Evolutionary conservation across 768 basidiomycete species (phyloP), one percentile per base, ranked within the genome.

Genomic region (Hericium coralloides): DNA sequence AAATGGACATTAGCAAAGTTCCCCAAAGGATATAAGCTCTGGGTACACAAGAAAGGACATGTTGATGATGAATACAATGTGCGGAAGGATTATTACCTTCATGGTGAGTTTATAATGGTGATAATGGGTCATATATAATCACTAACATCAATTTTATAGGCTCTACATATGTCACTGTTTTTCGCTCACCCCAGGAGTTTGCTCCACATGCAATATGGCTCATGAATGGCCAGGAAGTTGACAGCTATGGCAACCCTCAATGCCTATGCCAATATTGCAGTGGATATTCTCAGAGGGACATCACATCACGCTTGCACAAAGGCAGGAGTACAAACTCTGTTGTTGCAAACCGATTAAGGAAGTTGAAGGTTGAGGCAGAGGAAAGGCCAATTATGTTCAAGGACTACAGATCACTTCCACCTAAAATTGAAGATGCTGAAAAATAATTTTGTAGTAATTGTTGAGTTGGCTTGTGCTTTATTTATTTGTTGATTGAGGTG

Each of bases 201-300:
- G 61, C 52, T 25, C 52, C 50, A 3, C 61, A 62, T 17, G 61
- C 61, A 3, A 60, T 62, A 17, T 62, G 61, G 61, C 61, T 62
- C 23, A 49, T 49, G 49, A 23, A 49, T n/a, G 49, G 49, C 23
- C 15, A 15, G 23, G 23, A 49, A 23, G 23, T 7, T 15, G 15
- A 49, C 49, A 20, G 18, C n/a, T 4, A 14, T 23, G 22, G 49
- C 49, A 49, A 23, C 9, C 43, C 43, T n/a, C 15, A n/a, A 45
- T 45, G 43, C 43, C 8, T n/a, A 45, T 45, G 43, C 17, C 43
- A 45, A 45, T 45, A 45, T 18, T 45, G 43, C 43, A 45, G 43
- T 45, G 43, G 43, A 17, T 20, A 20, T 17, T 45, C 43, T n/a
- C 43, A 45, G 10, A 45, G 8, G 43, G 43, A 20, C 15, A 45